These are phyloP conservation scores for Myotisia sp. DNA, from an alignment of 2,329 filamentous ascomycete species.

Conservation along the genomic window DNA sequence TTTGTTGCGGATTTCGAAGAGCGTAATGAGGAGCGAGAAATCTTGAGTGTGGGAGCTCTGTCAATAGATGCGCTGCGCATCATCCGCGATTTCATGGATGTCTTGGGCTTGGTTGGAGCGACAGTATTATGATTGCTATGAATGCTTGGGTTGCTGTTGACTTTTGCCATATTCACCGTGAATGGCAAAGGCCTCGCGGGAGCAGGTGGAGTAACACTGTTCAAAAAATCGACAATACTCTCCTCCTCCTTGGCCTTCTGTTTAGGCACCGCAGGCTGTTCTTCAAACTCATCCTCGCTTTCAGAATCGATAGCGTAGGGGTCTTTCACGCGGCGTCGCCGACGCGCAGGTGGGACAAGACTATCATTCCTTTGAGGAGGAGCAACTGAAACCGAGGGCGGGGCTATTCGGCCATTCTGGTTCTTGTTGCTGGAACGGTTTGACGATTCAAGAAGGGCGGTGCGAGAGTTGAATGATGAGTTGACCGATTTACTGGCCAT, in stretches of 20 bases:
- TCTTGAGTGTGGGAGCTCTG: conserved; percentile 18
- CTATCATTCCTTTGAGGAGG: neutral
- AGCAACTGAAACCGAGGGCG: conserved; percentile 1
- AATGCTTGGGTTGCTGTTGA: neutral
- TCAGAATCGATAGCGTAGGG: conserved; percentile 80
- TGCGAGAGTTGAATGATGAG: conserved; percentile 61
- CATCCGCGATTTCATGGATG: conserved; percentile 23
- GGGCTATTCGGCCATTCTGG: conserved; percentile 9
- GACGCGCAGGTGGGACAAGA: conserved; percentile 44
- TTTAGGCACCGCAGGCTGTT: conserved; percentile 32
- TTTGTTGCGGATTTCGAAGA: conserved; percentile 15
- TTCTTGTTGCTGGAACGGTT: conserved; percentile 18
- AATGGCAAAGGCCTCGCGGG: conserved; percentile 21
- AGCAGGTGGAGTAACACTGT: conserved; percentile 28
- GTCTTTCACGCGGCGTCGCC: conserved; percentile 64
- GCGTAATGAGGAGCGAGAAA: conserved; percentile 22
- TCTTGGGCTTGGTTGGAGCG: conserved; percentile 9
- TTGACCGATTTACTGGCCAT: conserved; percentile 35
- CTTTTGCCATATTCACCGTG: conserved; percentile 13
- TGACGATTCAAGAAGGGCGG: conserved; percentile 45
- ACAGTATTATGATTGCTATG: neutral
- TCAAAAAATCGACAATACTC: conserved; percentile 36
- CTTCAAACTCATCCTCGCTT: conserved; percentile 53
- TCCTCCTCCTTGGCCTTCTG: conserved; percentile 30
- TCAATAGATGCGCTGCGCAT: conserved; percentile 21